Conservation (phyloP, 140 eudicot species). For the Senecio squalidus region DNA sequence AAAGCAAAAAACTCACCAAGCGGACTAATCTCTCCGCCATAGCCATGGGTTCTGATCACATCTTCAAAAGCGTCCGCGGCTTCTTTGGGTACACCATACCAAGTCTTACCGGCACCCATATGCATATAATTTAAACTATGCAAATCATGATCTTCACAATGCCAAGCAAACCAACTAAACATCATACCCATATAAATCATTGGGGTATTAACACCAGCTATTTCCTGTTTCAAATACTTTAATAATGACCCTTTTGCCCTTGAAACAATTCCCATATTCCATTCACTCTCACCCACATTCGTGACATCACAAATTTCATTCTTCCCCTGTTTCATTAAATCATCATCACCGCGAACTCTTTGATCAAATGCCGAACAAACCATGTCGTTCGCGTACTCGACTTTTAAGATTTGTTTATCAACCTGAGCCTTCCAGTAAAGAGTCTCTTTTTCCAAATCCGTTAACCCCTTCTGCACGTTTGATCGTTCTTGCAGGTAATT, state of each 20-base stretch:
- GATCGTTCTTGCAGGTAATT: conserved; percentile 41
- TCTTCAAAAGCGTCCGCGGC: neutral
- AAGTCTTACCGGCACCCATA: conserved; percentile 74
- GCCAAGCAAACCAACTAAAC: conserved; percentile 99
- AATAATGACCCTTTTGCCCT: conserved; percentile 61
- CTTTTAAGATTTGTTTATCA: conserved; percentile 51
- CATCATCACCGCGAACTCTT: conserved; percentile 42
- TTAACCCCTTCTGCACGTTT: conserved; percentile 27
- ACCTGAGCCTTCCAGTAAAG: conserved; percentile 73
- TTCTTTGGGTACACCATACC: neutral
- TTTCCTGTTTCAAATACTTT: no score
- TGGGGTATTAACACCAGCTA: conserved; percentile 71
- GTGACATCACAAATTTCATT: conserved; percentile 22
- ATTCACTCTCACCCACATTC: conserved; percentile 59
- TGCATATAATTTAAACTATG: conserved; percentile 94
- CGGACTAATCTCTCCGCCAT: neutral
- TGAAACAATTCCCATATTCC: conserved; percentile 74
- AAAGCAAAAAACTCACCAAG: neutral
- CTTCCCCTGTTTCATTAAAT: conserved; percentile 24
- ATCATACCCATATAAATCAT: conserved; percentile 85
- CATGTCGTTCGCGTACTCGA: conserved; percentile 85
- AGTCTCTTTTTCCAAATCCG: conserved; percentile 49
- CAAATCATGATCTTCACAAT: conserved; percentile 91
- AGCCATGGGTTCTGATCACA: neutral
- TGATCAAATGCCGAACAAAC: conserved; percentile 60